These are phyloP conservation scores for Talaromyces liani DNA, from an alignment of 495 filamentous ascomycete genomes.

Conservation along the genomic window DNA sequence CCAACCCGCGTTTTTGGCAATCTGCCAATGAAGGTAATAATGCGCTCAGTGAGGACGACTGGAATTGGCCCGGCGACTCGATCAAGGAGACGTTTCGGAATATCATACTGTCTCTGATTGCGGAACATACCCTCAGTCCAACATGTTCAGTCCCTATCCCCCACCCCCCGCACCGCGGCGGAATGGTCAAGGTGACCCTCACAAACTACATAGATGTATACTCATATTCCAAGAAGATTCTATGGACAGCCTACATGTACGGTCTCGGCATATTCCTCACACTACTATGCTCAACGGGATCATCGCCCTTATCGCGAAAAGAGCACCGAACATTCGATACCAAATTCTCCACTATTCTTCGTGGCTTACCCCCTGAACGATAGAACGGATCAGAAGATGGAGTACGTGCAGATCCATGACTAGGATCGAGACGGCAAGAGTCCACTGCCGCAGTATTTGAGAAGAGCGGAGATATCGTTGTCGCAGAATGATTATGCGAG, in stretches of 20 bases:
- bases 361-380: too few species aligned
- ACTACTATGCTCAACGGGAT: not conserved
- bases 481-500: not conserved
- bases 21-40: too few species aligned
- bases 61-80: too few species aligned
- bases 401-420: not conserved
- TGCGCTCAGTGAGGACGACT: too few species aligned
- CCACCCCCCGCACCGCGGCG: too few species aligned
- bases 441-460: not conserved
- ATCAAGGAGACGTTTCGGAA: too few species aligned
- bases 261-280: not conserved
- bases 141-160: not conserved
- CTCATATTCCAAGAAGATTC: not conserved
- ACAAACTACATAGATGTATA: not conserved
- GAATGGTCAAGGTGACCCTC: not conserved
- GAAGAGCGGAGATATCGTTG: not conserved
- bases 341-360: not conserved
- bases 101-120: too few species aligned
- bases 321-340: conserved; percentile 3
- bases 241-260: not conserved
- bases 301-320: not conserved
- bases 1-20: too few species aligned
- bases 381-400: not conserved
- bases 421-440: not conserved
- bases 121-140: not conserved